phyloP scores from a whole-genome alignment of 371 early-diverging fungal species.

The Saksenaea vasiformis region DNA sequence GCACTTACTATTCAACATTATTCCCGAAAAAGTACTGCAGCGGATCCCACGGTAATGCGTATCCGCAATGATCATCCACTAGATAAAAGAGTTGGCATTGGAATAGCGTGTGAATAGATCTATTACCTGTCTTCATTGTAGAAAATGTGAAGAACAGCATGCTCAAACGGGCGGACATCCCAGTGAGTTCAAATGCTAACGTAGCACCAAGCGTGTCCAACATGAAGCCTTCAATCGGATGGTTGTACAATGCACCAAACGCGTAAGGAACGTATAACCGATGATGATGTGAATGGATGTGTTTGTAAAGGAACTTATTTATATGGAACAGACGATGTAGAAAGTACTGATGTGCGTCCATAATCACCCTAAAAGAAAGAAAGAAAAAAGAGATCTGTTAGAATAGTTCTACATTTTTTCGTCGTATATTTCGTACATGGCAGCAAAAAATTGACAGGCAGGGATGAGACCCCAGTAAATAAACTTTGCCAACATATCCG shows the following conservation, averaged over 20 bases:
- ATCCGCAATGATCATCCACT: constrained; percentile 69
- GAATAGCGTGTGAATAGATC: not conserved
- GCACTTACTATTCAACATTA: constrained; percentile 66
- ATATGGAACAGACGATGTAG: constrained; percentile 72
- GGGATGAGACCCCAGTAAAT: constrained; percentile 42
- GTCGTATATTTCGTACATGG: constrained; percentile 27
- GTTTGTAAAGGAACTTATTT: constrained; percentile 63
- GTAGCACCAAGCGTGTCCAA: constrained; percentile 74
- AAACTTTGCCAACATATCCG: constrained; percentile 17
- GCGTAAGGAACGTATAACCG: constrained; percentile 74
- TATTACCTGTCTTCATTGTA: constrained; percentile 67
- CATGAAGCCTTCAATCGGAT: constrained; percentile 74
- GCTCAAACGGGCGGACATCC: constrained; percentile 70
- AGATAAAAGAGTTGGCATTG: not conserved
- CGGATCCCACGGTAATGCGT: constrained; percentile 72
- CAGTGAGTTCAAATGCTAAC: constrained; percentile 63
- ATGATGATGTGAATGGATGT: constrained; percentile 75
- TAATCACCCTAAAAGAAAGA: constrained; percentile 37
- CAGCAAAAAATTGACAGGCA: constrained; percentile 30
- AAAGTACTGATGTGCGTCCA: constrained; percentile 71
- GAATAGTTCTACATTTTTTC: not conserved
- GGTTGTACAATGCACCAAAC: constrained; percentile 78
- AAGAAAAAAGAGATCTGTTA: not conserved
- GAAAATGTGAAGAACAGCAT: constrained; percentile 69
- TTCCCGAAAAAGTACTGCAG: constrained; percentile 59